These are phyloP conservation scores for Salix viminalis DNA, from an alignment of 345 rosid species.

Conservation along the genomic window DNA sequence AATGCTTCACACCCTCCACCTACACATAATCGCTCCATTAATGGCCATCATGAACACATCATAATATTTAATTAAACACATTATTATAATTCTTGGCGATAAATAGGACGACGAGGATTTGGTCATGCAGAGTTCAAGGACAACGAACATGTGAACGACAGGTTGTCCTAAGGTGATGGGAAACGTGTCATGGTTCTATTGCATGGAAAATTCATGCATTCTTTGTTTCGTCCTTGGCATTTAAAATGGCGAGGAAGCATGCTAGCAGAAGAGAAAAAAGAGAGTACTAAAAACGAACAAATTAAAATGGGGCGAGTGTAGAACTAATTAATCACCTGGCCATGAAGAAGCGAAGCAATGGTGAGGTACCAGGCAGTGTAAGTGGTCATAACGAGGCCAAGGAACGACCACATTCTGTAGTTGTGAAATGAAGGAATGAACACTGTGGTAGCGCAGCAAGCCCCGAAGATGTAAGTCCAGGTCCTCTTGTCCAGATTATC, in stretches of 20 bases:
- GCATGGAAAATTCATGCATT: neutral
- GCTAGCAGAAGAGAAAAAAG: too few species aligned
- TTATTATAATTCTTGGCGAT: conserved; percentile 2
- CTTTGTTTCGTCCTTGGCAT: neutral
- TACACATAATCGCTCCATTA: conserved; percentile 3
- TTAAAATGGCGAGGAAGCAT: neutral
- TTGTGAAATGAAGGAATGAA: conserved; percentile 98
- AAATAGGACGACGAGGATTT: conserved; percentile 25
- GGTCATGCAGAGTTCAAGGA: conserved; percentile 19
- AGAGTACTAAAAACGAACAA: too few species aligned
- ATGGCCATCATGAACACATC: neutral
- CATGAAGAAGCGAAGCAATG: conserved; percentile 86
- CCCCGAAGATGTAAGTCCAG: conserved; percentile 98
- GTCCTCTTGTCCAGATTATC: conserved; percentile 99
- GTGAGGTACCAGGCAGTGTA: conserved; percentile 99
- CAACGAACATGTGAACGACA: conserved; percentile 17
- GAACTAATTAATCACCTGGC: conserved; percentile 49
- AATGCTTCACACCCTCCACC: conserved; percentile 88
- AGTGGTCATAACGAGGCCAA: conserved; percentile 96
- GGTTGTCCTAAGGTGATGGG: neutral
- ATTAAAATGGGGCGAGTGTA: neutral
- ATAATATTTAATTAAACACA: neutral
- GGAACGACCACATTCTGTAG: conserved; percentile 97
- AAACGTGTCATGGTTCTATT: neutral
- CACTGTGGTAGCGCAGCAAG: conserved; percentile 97